Conservation (phyloP, 768 basidiomycete species). For the Naganishia vishniacii region DNA sequence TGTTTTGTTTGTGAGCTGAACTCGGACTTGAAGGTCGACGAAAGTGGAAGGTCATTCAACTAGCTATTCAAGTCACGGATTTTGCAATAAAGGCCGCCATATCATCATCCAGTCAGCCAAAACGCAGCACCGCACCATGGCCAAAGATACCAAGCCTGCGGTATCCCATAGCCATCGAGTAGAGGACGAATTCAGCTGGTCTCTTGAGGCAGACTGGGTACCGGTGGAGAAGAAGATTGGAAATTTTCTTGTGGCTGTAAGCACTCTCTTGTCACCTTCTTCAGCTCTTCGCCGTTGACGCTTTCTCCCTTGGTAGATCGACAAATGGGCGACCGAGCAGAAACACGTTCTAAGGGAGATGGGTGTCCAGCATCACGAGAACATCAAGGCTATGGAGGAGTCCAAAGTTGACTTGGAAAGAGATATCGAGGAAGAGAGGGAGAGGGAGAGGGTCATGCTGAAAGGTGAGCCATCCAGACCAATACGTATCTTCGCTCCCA, state of each 20-base stretch:
- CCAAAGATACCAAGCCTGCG: conserved; percentile 12
- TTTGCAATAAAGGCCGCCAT: neutral
- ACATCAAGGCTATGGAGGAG: conserved; percentile 62
- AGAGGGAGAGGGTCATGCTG: conserved; percentile 71
- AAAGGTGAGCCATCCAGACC: conserved; percentile 60
- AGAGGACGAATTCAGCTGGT: conserved; percentile 15
- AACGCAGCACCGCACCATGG: too few relatives aligned
- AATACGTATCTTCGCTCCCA: conserved; percentile 38
- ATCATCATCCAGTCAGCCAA: neutral
- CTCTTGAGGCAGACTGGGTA: conserved; percentile 5
- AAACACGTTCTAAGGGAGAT: conserved; percentile 65
- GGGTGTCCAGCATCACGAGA: conserved; percentile 58
- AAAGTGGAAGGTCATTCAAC: conserved; percentile 9
- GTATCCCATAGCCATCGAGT: conserved; percentile 6
- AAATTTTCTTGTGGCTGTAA: conserved; percentile 11
- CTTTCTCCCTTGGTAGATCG: conserved; percentile 32
- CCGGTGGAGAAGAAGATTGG: conserved; percentile 21
- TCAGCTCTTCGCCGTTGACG: neutral
- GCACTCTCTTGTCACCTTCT: neutral
- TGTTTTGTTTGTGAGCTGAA: conserved; percentile 15
- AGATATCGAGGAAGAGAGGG: conserved; percentile 69
- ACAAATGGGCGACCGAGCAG: conserved; percentile 65
- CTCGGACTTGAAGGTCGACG: neutral
- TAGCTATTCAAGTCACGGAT: neutral
- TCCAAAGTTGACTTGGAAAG: conserved; percentile 60